Conservation (phyloP, 164 flowering plant species). For the Malania oleifera region DNA sequence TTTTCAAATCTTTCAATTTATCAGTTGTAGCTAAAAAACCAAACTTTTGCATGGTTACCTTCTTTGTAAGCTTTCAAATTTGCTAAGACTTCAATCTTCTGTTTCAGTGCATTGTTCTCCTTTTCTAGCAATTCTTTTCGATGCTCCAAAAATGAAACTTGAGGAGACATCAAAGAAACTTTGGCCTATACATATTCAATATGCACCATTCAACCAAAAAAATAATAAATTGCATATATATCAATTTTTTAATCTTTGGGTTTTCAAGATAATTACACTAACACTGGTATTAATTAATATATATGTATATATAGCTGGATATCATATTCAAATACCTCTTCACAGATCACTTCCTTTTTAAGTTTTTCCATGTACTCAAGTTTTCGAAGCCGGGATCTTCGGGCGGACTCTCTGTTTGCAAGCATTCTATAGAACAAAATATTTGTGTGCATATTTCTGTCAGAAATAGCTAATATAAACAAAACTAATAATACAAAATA, state of each 20-base stretch:
- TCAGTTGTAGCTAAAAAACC: not conserved
- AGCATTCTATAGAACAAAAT: not conserved
- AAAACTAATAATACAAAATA: not conserved
- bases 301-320: not conserved
- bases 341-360: not conserved
- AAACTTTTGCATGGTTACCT: not conserved
- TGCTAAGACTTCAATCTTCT: not conserved
- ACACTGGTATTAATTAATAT: not conserved
- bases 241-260: not conserved
- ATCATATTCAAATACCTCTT: not conserved
- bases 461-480: no score
- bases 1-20: not conserved
- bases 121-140: not conserved
- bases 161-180: not conserved
- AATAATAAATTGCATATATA: not conserved
- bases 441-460: no score
- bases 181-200: not conserved
- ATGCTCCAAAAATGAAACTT: not conserved
- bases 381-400: conserved; percentile 2
- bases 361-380: not conserved
- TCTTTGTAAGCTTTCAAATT: not conserved
- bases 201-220: not conserved
- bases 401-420: conserved; percentile 2
- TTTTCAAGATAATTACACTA: not conserved
- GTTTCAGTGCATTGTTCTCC: not conserved